Evolutionary conservation across 345 rosid species (phyloP).

Genomic region (Populus tremula): DNA sequence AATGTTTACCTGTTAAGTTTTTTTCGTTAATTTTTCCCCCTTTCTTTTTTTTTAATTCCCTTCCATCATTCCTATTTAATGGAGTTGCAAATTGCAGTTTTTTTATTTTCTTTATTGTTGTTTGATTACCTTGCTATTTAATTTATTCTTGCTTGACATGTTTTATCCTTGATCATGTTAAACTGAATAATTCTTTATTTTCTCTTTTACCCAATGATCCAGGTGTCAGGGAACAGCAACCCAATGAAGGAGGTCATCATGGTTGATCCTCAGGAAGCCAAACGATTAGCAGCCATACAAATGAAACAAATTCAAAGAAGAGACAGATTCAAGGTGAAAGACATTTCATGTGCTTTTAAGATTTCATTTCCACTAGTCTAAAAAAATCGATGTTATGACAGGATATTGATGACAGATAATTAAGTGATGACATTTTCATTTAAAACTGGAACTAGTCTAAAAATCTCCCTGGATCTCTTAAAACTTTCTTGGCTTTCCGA

Average conservation of each 20-base stretch:
- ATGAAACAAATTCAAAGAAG: slow-evolving; percentile 59
- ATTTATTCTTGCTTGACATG: no score
- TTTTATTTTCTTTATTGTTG: no score
- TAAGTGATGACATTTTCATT: not conserved
- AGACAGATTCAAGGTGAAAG: slow-evolving; percentile 57
- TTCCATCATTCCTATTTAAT: no score
- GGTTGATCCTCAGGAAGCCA: slow-evolving; percentile 95
- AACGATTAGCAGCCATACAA: slow-evolving; percentile 72
- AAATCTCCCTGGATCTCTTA: not conserved
- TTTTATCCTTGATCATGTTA: no score
- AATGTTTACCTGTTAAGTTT: no score
- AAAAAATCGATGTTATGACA: not conserved
- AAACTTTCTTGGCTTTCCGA: not conserved
- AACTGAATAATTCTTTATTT: no score
- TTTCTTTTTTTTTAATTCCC: no score
- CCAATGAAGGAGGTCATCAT: slow-evolving; percentile 47
- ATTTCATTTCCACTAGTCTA: not conserved
- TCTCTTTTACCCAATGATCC: not conserved
- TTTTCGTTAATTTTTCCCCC: no score
- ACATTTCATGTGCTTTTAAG: not conserved
- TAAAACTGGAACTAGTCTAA: not conserved
- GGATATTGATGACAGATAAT: not conserved
- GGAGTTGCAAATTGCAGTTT: no score
- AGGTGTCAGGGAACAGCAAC: slow-evolving; percentile 44
- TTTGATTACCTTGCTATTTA: no score